Percentiles rank a stretch among this genome's conserved stretches.
These are phyloP conservation scores for Ziziphus jujuba DNA, from an alignment of 306 rosid genomes.

Conservation along the genomic window DNA sequence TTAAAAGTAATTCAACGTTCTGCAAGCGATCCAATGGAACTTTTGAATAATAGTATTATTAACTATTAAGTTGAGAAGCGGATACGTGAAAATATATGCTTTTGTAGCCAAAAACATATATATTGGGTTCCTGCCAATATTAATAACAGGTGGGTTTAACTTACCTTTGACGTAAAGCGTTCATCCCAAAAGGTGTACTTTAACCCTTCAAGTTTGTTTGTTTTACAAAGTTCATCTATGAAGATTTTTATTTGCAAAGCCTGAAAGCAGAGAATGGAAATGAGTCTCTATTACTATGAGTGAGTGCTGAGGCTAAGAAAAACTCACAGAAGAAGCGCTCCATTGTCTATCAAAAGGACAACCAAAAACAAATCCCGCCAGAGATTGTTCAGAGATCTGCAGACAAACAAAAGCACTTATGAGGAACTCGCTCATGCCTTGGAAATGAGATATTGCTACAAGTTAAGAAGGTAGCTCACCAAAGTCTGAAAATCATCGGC, in stretches of 20 bases:
- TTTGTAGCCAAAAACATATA: not conserved
- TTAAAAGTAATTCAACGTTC: conserved; percentile 62
- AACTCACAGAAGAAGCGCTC: conserved; percentile 40
- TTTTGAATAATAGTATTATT: conserved; percentile 9
- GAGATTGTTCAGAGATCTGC: conserved; percentile 64
- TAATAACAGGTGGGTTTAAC: conserved; percentile 13
- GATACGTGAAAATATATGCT: not conserved
- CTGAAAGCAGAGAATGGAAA: conserved; percentile 31
- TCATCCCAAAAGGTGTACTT: conserved; percentile 82
- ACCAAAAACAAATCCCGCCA: conserved; percentile 76
- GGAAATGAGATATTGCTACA: not conserved
- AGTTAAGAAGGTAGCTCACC: conserved; percentile 39
- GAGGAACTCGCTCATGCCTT: not conserved
- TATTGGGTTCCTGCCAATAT: not conserved
- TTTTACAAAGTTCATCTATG: conserved; percentile 51
- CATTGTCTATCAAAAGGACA: conserved; percentile 39
- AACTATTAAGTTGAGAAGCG: not conserved
- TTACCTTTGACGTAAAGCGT: conserved; percentile 77
- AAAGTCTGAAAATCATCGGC: conserved; percentile 59
- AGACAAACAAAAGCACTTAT: conserved; percentile 25
- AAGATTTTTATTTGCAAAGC: conserved; percentile 57
- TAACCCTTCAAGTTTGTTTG: conserved; percentile 53
- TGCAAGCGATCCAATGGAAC: conserved; percentile 25
- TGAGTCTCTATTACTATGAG: conserved; percentile 1
- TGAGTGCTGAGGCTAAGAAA: conserved; percentile 13